These are phyloP conservation scores for Aspergillus fumigatus DNA, from an alignment of 2,329 filamentous ascomycete genomes.

Conservation along the genomic window DNA sequence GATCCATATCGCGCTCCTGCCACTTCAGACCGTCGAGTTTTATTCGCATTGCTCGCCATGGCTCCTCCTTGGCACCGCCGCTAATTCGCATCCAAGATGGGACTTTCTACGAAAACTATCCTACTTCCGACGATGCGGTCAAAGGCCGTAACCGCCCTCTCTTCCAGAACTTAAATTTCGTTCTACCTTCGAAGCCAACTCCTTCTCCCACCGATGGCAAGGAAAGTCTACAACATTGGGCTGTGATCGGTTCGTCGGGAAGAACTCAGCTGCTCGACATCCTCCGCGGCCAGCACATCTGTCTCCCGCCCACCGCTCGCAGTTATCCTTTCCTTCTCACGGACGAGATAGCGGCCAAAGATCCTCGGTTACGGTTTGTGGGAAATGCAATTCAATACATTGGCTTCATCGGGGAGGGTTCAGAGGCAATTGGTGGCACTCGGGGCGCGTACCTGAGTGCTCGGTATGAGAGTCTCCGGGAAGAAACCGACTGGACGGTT, in stretches of 20 bases:
- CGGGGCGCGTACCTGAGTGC: constrained; percentile 81
- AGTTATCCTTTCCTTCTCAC: constrained; percentile 73
- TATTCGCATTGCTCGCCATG: constrained; percentile 9
- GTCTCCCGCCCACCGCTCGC: constrained; percentile 68
- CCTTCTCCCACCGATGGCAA: neutral
- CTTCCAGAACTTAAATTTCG: constrained; percentile 67
- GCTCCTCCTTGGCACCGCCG: constrained; percentile 37
- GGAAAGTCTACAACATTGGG: constrained; percentile 63
- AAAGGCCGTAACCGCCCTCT: constrained; percentile 63
- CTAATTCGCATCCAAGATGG: constrained; percentile 70
- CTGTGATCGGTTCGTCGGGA: constrained; percentile 72
- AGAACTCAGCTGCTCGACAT: constrained; percentile 80
- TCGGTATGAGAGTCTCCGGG: constrained; percentile 81
- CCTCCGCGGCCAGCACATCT: constrained; percentile 69
- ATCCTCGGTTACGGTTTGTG: constrained; percentile 52
- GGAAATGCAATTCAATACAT: constrained; percentile 77
- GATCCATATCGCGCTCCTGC: constrained; percentile 20
- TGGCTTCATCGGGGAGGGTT: constrained; percentile 75
- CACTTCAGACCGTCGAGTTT: constrained; percentile 7
- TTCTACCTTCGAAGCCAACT: constrained; percentile 52
- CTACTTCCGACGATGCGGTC: constrained; percentile 44
- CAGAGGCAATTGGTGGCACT: constrained; percentile 41
- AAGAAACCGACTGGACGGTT: constrained; percentile 83
- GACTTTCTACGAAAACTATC: constrained; percentile 78
- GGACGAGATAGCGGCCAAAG: constrained; percentile 51